Evolutionary conservation across 176 grass and related monocot genomes (phyloP).

Genomic region (Puya raimondii): DNA sequence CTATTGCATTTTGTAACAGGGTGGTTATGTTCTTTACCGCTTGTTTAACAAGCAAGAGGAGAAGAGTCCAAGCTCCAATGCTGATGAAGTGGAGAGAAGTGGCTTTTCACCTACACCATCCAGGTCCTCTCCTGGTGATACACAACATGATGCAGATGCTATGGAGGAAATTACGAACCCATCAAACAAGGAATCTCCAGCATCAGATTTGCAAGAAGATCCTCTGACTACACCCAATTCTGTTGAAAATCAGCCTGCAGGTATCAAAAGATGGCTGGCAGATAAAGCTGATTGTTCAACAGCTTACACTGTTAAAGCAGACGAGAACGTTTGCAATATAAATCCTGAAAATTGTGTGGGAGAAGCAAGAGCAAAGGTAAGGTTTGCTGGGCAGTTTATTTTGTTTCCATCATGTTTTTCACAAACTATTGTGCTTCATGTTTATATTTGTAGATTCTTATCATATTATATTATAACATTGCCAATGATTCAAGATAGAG

Average conservation of each 20-base stretch:
- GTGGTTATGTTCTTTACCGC: constrained; percentile 50
- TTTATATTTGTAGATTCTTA: not conserved
- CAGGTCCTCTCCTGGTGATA: constrained; percentile 19
- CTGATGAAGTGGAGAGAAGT: constrained; percentile 20
- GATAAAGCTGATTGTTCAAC: constrained; percentile 1
- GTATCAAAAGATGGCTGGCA: not conserved
- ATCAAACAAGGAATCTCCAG: constrained; percentile 6
- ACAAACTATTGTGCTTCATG: not conserved
- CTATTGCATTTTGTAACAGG: constrained; percentile 24
- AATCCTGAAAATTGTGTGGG: not conserved
- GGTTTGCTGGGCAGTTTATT: not conserved
- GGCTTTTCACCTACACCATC: constrained; percentile 16
- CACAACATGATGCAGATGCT: constrained; percentile 12
- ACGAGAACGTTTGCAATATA: not conserved
- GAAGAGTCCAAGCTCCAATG: constrained; percentile 14
- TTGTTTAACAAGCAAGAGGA: constrained; percentile 48
- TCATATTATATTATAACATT: not conserved
- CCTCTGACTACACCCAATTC: not conserved
- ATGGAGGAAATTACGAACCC: constrained; percentile 1
- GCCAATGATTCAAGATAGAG: not conserved
- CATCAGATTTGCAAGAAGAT: constrained; percentile 12
- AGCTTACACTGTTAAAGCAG: not conserved
- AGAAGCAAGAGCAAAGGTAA: not conserved
- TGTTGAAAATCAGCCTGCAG: constrained; percentile 10
- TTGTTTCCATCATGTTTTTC: not conserved